Evolutionary conservation across 2,329 filamentous ascomycete species (phyloP).

Genomic region (Thermomyces lanuginosus): DNA sequence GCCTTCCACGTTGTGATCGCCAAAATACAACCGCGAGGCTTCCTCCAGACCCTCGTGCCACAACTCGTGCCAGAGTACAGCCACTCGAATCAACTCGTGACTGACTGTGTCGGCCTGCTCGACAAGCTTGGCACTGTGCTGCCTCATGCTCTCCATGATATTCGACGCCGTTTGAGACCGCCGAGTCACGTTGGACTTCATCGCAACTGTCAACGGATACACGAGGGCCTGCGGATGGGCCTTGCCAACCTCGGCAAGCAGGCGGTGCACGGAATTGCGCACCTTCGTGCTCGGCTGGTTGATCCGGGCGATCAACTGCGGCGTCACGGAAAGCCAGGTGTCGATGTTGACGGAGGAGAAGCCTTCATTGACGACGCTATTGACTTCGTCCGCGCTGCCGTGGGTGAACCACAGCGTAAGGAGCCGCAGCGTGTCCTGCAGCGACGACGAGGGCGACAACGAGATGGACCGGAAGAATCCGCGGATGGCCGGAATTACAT

Average conservation of each 20-base stretch:
- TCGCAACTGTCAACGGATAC: slow-evolving; percentile 91
- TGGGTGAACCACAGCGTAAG: slow-evolving; percentile 95
- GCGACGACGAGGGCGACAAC: slow-evolving; percentile 73
- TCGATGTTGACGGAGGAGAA: slow-evolving; percentile 87
- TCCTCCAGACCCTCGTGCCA: slow-evolving; percentile 98
- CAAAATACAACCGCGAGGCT: slow-evolving; percentile 90
- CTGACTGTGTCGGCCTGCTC: slow-evolving; percentile 92
- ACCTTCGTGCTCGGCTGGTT: slow-evolving; percentile 87
- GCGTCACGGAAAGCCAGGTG: slow-evolving; percentile 96
- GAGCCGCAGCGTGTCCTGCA: slow-evolving; percentile 86
- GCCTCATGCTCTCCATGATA: slow-evolving; percentile 96
- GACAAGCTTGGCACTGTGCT: slow-evolving; percentile 81
- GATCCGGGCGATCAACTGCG: slow-evolving; percentile 91
- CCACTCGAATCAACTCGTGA: slow-evolving; percentile 89
- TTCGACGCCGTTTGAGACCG: slow-evolving; percentile 75
- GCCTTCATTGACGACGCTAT: slow-evolving; percentile 72
- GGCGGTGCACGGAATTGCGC: slow-evolving; percentile 75
- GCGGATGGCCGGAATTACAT: slow-evolving; percentile 85
- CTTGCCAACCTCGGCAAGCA: slow-evolving; percentile 82
- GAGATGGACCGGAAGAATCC: slow-evolving; percentile 98
- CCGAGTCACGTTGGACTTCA: slow-evolving; percentile 81
- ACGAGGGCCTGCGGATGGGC: slow-evolving; percentile 92
- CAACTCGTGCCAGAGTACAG: slow-evolving; percentile 94
- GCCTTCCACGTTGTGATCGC: slow-evolving; percentile 89
- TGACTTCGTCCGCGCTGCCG: slow-evolving; percentile 76